Evolutionary conservation across 495 filamentous ascomycete species (phyloP).

Genomic region (Lasiosphaeris hirsuta): DNA sequence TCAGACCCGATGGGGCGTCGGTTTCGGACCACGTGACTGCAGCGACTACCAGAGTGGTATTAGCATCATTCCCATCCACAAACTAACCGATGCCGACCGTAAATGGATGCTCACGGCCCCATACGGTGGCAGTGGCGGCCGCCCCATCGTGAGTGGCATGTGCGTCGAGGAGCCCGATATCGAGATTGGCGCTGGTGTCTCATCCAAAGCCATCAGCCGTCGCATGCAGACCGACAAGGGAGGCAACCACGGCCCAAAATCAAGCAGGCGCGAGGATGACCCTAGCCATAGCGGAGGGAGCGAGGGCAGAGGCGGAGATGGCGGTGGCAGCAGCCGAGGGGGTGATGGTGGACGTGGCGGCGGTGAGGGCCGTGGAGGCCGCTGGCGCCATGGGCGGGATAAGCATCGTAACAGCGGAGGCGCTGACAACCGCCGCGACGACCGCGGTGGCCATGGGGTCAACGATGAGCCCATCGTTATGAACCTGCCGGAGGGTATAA

Average conservation of each 20-base stretch:
- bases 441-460: constrained; percentile 35
- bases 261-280: constrained; percentile 55
- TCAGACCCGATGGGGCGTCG: constrained; percentile 94
- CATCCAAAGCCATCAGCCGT: constrained; percentile 87
- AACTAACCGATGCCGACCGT: constrained; percentile 90
- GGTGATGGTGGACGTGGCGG: constrained; percentile 40
- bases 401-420: constrained; percentile 43
- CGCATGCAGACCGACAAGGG: constrained; percentile 77
- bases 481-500: constrained; percentile 60
- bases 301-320: constrained; percentile 35
- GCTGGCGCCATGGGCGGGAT: constrained; percentile 44
- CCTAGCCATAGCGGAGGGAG: constrained; percentile 39
- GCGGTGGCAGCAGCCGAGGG: constrained; percentile 39
- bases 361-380: constrained; percentile 36
- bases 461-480: constrained; percentile 45
- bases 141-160: constrained; percentile 73
- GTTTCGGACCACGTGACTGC: constrained; percentile 95
- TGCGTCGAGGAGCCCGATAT: constrained; percentile 97
- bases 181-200: constrained; percentile 95
- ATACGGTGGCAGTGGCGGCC: constrained; percentile 87
- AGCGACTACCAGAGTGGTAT: constrained; percentile 91
- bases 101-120: constrained; percentile 97
- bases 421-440: constrained; percentile 37
- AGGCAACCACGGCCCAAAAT: constrained; percentile 69
- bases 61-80: constrained; percentile 87